Base-by-base conservation (phyloP, 2,329 filamentous ascomycete species). In the Pseudocercospora fijiensis region DNA sequence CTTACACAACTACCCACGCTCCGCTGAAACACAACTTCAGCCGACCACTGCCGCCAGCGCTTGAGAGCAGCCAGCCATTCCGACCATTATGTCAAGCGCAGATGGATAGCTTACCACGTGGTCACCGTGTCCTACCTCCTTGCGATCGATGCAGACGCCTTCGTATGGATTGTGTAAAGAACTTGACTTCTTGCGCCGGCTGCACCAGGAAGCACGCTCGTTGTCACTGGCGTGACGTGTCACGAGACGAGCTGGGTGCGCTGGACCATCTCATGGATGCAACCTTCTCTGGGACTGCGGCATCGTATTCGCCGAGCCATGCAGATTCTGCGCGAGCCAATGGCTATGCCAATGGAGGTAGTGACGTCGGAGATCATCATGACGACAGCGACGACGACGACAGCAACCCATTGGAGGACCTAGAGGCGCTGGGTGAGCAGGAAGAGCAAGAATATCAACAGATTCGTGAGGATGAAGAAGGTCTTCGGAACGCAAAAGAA, bases 141-240 rank as follows among this genome's bases (percentile, higher is more conserved):
- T 96, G 92, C 73, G 92, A 96, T 74, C 84, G 91, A 41, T 96
- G 92, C 74, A 84, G 92, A 51, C 84, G 92, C 28, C 81, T 96
- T 16, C 88, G 90, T 68, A 90, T 92, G 79, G 86, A 91, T 63
- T 96, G 92, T 66, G 81, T 93, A 55, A 96, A 96, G 77, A 90
- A 96, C 67, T 81, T 95, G 43, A 96, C 91, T 0, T 91, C 91
- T 8, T 96, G 92, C 73, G 86, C 89, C 76, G 91, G 91, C 22
- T 96, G 92, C 76, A 96, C 92, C 0, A 93, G 91, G 75, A 96
- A 96, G 75, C 92, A 96, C 74, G 91, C 91, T 20, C 93, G 92
- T 72, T 96, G 92, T 75, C 88, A 87, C 13, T 96, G 92, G 92
- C 90, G 88, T 69, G 87, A 90, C 51, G 86, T 95, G n/a, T 87